A percentile compares a stretch with the other conserved stretches of the same genome.
Evolutionary conservation across 169 alveolate genomes (phyloP).

Genomic region (Fabrea salina): DNA sequence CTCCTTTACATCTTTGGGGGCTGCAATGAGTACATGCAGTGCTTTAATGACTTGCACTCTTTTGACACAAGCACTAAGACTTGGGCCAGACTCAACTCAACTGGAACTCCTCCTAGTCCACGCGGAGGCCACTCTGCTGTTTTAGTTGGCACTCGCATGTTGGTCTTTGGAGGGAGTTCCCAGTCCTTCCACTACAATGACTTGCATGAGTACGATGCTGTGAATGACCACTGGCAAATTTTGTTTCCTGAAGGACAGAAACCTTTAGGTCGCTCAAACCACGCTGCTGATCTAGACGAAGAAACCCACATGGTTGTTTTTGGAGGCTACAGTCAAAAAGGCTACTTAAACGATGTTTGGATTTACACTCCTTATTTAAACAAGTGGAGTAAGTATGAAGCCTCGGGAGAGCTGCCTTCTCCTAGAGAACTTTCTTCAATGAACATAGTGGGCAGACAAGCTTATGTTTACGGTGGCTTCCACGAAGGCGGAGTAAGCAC

Average conservation of each 20-base stretch:
- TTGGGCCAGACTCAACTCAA: slow-evolving; percentile 79
- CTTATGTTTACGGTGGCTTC: slow-evolving; percentile 89
- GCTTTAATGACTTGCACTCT: slow-evolving; percentile 80
- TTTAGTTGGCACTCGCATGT: slow-evolving; percentile 78
- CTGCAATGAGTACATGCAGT: slow-evolving; percentile 74
- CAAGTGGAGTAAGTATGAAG: not conserved
- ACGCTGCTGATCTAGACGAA: slow-evolving; percentile 37
- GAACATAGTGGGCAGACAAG: slow-evolving; percentile 73
- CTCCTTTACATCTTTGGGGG: slow-evolving; percentile 86
- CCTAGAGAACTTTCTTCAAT: slow-evolving; percentile 86
- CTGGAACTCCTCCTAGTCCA: slow-evolving; percentile 87
- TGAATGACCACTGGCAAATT: slow-evolving; percentile 55
- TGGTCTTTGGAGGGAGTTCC: slow-evolving; percentile 81
- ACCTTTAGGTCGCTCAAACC: slow-evolving; percentile 40
- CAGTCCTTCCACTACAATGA: slow-evolving; percentile 73
- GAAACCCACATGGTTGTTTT: slow-evolving; percentile 37
- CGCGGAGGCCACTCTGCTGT: slow-evolving; percentile 91
- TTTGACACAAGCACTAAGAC: slow-evolving; percentile 81
- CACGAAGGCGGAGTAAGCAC: slow-evolving; percentile 74
- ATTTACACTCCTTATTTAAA: not conserved
- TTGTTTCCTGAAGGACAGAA: slow-evolving; percentile 33
- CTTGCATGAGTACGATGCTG: slow-evolving; percentile 83
- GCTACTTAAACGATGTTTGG: slow-evolving; percentile 45
- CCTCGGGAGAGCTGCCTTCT: slow-evolving; percentile 82
- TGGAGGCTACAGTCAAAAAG: slow-evolving; percentile 52